These are phyloP conservation scores for Pholiota adiposa DNA, from an alignment of 1,284 basidiomycete species.

Conservation along the genomic window DNA sequence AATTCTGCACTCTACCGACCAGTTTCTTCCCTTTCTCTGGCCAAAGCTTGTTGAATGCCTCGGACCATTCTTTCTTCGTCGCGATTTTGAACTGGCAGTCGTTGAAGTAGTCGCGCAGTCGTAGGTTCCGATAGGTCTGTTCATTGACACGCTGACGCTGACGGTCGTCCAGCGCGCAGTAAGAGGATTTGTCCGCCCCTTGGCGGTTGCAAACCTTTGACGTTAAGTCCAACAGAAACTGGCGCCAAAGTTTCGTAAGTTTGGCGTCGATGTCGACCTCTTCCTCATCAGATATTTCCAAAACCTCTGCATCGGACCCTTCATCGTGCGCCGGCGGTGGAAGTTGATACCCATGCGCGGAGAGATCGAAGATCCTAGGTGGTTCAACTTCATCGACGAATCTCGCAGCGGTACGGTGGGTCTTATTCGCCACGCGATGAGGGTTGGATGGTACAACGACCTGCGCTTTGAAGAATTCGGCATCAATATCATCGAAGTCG, in stretches of 20 bases:
- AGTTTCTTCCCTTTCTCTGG: background rate
- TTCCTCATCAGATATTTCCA: background rate
- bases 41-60: slow-evolving; percentile 1
- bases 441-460: background rate
- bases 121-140: background rate
- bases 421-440: background rate
- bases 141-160: background rate
- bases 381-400: background rate
- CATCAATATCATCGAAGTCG: background rate
- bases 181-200: no score
- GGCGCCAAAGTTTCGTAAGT: slow-evolving; percentile 1
- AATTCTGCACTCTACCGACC: background rate
- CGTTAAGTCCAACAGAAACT: slow-evolving; percentile 8
- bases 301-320: background rate
- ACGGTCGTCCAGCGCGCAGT: background rate
- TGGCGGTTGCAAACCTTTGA: slow-evolving; percentile 1
- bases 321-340: background rate
- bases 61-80: background rate
- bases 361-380: background rate
- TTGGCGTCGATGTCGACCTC: background rate
- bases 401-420: background rate
- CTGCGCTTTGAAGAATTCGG: background rate
- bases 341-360: background rate
- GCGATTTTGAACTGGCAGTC: slow-evolving; percentile 1
- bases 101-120: background rate